Conservation (phyloP, 345 rosid genomes). For the Eucalyptus microcorys region DNA sequence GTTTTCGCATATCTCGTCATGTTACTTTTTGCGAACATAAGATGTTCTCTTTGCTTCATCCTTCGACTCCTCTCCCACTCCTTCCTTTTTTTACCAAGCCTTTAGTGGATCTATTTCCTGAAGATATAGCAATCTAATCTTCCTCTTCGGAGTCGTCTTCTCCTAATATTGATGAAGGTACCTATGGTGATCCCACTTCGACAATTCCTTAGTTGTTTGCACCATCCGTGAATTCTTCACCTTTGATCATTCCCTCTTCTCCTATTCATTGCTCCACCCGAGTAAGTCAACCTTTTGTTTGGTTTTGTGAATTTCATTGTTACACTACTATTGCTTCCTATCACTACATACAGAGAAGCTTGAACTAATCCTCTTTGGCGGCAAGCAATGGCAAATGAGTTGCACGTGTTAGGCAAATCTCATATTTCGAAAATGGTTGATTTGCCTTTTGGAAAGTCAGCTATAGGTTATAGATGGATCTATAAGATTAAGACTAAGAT, state of each 20-base stretch:
- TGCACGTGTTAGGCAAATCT: neutral
- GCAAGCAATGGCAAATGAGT: neutral
- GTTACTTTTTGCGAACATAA: neutral
- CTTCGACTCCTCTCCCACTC: accelerated
- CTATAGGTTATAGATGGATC: neutral
- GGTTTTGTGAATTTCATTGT: neutral
- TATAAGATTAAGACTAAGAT: neutral
- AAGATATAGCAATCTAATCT: too few species aligned
- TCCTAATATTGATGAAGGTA: neutral
- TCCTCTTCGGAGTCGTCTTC: too few species aligned
- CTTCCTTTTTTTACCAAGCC: neutral
- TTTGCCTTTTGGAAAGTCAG: neutral
- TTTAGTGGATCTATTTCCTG: too few species aligned
- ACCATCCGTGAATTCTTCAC: neutral
- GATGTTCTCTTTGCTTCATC: neutral
- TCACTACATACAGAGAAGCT: neutral
- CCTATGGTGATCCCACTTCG: neutral
- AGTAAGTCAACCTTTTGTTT: neutral
- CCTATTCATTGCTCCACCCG: neutral
- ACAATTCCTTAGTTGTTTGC: accelerated
- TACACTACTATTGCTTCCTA: neutral
- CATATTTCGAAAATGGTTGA: accelerated
- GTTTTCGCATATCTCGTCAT: neutral
- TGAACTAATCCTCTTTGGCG: neutral
- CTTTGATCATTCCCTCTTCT: neutral